phyloP scores from a whole-genome alignment of 1,139 yeast species.

The Kurtzmaniella quercitrusa region DNA sequence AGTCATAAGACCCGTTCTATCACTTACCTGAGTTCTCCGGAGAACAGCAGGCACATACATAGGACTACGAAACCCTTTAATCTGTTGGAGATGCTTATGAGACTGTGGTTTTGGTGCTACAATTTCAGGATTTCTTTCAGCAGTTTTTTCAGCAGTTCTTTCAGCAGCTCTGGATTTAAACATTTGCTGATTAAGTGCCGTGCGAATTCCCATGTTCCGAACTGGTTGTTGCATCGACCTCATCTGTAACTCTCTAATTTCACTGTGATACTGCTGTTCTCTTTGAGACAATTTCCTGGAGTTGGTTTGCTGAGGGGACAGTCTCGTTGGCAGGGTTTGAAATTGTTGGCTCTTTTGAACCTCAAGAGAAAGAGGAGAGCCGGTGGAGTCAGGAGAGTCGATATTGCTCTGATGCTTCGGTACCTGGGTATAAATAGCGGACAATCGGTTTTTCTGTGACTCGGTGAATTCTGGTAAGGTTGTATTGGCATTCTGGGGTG shows the following conservation, averaged over 20 bases:
- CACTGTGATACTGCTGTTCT: constrained; percentile 5
- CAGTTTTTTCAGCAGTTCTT: constrained; percentile 4
- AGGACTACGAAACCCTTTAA: constrained; percentile 75
- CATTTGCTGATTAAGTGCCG: constrained; percentile 8
- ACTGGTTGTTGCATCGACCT: constrained; percentile 3
- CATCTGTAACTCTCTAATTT: constrained; percentile 5
- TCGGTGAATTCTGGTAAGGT: background rate
- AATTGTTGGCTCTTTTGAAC: background rate
- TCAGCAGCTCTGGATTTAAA: constrained; percentile 1
- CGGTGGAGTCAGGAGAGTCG: background rate
- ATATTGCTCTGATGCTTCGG: background rate
- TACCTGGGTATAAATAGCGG: background rate
- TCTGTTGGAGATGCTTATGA: constrained; percentile 44
- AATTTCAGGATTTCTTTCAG: constrained; percentile 9
- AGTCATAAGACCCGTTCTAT: constrained; percentile 4
- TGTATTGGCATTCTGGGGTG: background rate
- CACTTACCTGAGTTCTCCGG: constrained; percentile 38
- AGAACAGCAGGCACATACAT: constrained; percentile 88
- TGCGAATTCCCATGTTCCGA: constrained; percentile 18
- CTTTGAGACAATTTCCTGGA: constrained; percentile 1
- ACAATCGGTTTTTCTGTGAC: background rate
- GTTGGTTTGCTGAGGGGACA: background rate
- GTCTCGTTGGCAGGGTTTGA: background rate
- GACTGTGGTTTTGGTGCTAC: constrained; percentile 8
- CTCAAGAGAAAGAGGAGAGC: background rate